Evolutionary conservation across 2,329 filamentous ascomycete species (phyloP).

Genomic region (Penicillium capsulatum): DNA sequence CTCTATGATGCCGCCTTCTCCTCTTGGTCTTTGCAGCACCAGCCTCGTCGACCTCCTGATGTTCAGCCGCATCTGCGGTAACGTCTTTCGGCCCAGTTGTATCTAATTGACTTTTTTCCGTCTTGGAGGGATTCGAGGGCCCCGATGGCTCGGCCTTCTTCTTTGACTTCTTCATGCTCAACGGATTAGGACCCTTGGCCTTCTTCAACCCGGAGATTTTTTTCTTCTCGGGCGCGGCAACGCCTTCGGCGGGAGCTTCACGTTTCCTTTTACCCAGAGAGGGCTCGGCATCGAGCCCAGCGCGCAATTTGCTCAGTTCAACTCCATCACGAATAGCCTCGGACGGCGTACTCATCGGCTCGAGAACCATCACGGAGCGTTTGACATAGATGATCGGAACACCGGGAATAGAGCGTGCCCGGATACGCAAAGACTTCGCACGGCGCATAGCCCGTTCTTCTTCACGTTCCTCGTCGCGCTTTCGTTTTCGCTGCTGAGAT

Average conservation of each 20-base stretch:
- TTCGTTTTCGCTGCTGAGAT: slow-evolving; percentile 35
- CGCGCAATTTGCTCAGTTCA: slow-evolving; percentile 47
- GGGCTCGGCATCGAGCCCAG: slow-evolving; percentile 35
- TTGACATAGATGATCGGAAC: slow-evolving; percentile 51
- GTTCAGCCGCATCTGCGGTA: slow-evolving; percentile 18
- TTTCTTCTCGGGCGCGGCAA: slow-evolving; percentile 26
- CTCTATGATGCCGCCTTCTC: slow-evolving; percentile 35
- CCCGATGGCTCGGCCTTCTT: slow-evolving; percentile 26
- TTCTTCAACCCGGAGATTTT: slow-evolving; percentile 35
- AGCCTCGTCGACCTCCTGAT: slow-evolving; percentile 22
- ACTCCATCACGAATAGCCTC: slow-evolving; percentile 41
- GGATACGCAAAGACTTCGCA: slow-evolving; percentile 33
- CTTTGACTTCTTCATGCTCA: slow-evolving; percentile 48
- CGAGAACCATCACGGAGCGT: slow-evolving; percentile 49
- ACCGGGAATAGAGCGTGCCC: slow-evolving; percentile 44
- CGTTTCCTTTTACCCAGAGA: slow-evolving; percentile 33
- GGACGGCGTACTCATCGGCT: slow-evolving; percentile 45
- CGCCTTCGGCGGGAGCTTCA: slow-evolving; percentile 26
- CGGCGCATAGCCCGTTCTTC: slow-evolving; percentile 31
- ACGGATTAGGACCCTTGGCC: slow-evolving; percentile 45
- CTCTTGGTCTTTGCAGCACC: slow-evolving; percentile 32
- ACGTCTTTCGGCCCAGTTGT: background rate
- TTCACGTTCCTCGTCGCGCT: slow-evolving; percentile 27
- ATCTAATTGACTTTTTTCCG: slow-evolving; percentile 12
- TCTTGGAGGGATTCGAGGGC: slow-evolving; percentile 17